Base-by-base conservation (phyloP, 768 basidiomycete genomes). In the Pleurotus citrinopileatus region DNA sequence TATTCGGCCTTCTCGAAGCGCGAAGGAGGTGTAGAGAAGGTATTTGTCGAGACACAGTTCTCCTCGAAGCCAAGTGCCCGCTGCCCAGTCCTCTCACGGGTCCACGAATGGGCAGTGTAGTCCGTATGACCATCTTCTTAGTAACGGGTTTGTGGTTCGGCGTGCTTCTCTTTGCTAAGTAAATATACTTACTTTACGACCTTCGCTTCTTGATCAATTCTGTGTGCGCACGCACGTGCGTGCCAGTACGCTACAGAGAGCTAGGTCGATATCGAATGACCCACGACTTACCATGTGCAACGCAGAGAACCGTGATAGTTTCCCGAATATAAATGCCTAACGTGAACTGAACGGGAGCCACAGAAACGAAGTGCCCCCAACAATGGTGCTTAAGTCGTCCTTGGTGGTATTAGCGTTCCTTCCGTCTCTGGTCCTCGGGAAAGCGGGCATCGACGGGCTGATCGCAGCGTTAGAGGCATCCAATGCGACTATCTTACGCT, bases 21-120 rank as follows among this genome's bases (percentile, higher is more conserved):
- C 17, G 29, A 63, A 32, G 61, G 56, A 6, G 85, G 86, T 3
- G 79, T 89, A 5, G 73, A 81, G 64, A 89, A 89, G 67, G 86
- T 88, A 1, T 91, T 90, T 60, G 84, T 92, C 4, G 74, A 88
- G 70, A 91, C 89, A 13, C 73, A 79, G 61, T 81, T 79, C 58
- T 75, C 75, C 0, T 55, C 68, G 53, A 57, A 60, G 2, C 79
- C 83, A 0, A 70, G 72, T 8, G 59, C 70, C 4, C 81, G 81
- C 0, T 79, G 77, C 66, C 85, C 85, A 0, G 65, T 63, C 40
- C 59, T 77, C n/a, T 80, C 69, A 43, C 71, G 79, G 42, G 84
- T 87, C 2, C 72, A 73, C 15, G 84, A 88, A 2, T 73, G 73
- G 71, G 59, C 50, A 38, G 43, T 42, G 44, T 53, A 34, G 47